Conservation (phyloP, 1,284 basidiomycete genomes). For the Leccinum subrobustum region DNA sequence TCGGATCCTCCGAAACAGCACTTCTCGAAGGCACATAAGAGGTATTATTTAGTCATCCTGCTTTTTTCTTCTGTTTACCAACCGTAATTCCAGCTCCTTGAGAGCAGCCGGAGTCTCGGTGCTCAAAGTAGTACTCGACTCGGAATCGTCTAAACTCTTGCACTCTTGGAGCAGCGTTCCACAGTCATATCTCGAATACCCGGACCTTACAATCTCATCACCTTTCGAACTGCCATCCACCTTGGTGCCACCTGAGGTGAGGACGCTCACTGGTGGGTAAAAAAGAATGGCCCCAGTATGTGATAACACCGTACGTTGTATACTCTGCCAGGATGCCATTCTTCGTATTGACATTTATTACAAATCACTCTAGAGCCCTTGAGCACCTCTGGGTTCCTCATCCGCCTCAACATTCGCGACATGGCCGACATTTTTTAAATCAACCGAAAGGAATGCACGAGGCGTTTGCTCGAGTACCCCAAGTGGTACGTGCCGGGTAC, state of each 20-base stretch:
- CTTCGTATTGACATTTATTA: constrained; percentile 5
- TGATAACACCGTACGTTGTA: constrained; percentile 64
- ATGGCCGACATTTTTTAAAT: constrained; percentile 91
- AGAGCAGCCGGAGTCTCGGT: constrained; percentile 50
- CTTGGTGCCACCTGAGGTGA: constrained; percentile 82
- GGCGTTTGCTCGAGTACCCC: constrained; percentile 83
- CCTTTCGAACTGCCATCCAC: constrained; percentile 78
- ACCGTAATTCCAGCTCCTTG: constrained; percentile 50
- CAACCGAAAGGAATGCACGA: constrained; percentile 87
- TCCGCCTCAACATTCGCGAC: constrained; percentile 80
- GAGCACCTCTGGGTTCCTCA: constrained; percentile 75
- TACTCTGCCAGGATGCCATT: not conserved
- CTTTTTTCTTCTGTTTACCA: not conserved
- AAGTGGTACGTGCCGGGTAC: constrained; percentile 67
- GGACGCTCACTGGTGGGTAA: constrained; percentile 43
- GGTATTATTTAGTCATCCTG: too few species aligned
- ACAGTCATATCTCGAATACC: constrained; percentile 60
- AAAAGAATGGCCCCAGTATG: constrained; percentile 82
- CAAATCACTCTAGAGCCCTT: constrained; percentile 77
- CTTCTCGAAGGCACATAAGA: too few species aligned
- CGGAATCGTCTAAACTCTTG: constrained; percentile 52
- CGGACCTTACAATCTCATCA: constrained; percentile 41
- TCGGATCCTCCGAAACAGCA: too few species aligned
- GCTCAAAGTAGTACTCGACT: constrained; percentile 37
- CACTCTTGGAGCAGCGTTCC: constrained; percentile 58